Evolutionary conservation across 192 early-diverging fungal genomes (phyloP).

Genomic region (Pilaira anomala): DNA sequence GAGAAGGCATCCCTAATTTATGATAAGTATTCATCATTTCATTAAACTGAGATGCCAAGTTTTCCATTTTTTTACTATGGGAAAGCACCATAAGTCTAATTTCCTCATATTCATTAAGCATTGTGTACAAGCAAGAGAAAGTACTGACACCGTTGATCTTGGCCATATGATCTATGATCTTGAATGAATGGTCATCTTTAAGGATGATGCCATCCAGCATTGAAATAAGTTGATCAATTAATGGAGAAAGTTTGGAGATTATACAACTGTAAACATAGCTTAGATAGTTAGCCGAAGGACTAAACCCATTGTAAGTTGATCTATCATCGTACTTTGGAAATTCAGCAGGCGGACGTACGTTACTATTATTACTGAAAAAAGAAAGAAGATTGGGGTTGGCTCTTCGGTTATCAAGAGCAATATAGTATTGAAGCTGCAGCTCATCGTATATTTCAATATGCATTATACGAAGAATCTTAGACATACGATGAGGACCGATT

Average conservation of each 20-base stretch:
- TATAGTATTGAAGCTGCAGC: not conserved
- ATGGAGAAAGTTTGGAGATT: not conserved
- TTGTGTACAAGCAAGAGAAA: not conserved
- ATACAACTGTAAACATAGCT: not conserved
- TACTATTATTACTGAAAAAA: not conserved
- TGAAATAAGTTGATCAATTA: not conserved
- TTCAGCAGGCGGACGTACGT: too few relatives aligned
- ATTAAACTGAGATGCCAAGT: not conserved
- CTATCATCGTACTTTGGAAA: not conserved
- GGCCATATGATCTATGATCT: not conserved
- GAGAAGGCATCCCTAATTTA: too few relatives aligned
- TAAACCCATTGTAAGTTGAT: not conserved
- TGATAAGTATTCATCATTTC: too few relatives aligned
- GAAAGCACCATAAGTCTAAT: not conserved
- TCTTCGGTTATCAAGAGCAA: not conserved
- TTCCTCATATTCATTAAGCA: not conserved
- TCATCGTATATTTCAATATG: not conserved
- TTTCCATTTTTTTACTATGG: not conserved
- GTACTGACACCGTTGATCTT: not conserved
- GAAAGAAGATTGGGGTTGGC: not conserved
- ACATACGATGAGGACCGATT: not conserved
- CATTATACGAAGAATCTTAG: not conserved
- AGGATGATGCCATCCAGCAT: not conserved
- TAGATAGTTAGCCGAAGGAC: not conserved
- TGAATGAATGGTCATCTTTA: not conserved